Base-by-base conservation (phyloP, 2,329 filamentous ascomycete genomes). In the Aureobasidium sp. region DNA sequence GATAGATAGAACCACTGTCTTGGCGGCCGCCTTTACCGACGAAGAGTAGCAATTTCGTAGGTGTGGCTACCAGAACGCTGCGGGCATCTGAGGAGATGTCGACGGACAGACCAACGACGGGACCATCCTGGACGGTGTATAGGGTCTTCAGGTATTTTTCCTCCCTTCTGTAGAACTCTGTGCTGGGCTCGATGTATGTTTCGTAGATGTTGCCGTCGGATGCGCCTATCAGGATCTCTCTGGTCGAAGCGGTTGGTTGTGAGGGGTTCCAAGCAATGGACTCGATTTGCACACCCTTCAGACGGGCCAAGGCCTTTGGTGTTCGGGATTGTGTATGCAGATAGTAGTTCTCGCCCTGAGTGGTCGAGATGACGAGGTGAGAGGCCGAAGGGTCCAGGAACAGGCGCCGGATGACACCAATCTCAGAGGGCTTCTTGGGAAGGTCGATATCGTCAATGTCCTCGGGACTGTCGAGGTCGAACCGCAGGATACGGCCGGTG, bases 371-470 rank as follows among this genome's bases (percentile, higher is more conserved):
- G 65, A 99, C 84, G 29, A 99, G 80, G 76, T 99, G 94, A 6
- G 91, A 96, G 29, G 94, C 94, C 11, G 93, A 96, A 29, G 94
- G 93, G 70, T 99, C 94, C 70, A 99, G 88, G 77, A 99, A 99
- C 83, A 99, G 90, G 77, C 89, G 90, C 67, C 89, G 87, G 70
- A 99, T 97, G 57, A 96, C 83, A 66, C 94, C 94, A 62, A 94
- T 84, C 73, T 99, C 93, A 38, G 90, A 87, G 17, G 90, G 84
- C 69, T 93, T 94, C 77, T 95, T 96, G 38, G 94, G 94, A 8
- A 99, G 84, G 73, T 99, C 94, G 73, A 99, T 96, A 75, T 99
- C 74, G 76, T 99, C 94, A 69, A 99, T 96, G 74, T 99, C 94
- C 70, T 92, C 90, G 6, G 94, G 89, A 69, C 87, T 89, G 74